A percentile compares a stretch with the other conserved stretches of the same genome.
phyloP scores from a whole-genome alignment of 129 eudicot genomes.

The Centella asiatica region DNA sequence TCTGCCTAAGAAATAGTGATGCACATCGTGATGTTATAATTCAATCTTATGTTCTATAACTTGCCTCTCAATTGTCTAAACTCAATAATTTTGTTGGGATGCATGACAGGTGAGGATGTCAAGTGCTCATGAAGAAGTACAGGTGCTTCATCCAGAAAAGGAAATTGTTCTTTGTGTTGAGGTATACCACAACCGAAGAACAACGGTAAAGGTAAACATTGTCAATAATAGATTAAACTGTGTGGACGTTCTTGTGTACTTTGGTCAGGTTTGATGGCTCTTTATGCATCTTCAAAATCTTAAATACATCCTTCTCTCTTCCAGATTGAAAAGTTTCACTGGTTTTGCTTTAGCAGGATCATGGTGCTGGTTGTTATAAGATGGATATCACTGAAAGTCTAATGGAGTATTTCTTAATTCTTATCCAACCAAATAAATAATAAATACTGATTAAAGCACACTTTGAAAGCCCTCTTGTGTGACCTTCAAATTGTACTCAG shows the following conservation, averaged over 20 bases:
- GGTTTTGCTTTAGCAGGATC: too few relatives aligned
- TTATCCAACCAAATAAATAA: too few relatives aligned
- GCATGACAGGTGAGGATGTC: constrained; percentile 43
- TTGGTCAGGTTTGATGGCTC: not conserved
- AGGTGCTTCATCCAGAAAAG: constrained; percentile 48
- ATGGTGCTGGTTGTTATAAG: too few relatives aligned
- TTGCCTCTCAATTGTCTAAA: not conserved
- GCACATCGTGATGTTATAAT: not conserved
- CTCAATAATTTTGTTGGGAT: constrained; percentile 11
- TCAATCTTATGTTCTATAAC: not conserved
- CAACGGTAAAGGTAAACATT: constrained; percentile 46
- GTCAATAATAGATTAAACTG: not conserved
- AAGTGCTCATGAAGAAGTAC: constrained; percentile 33
- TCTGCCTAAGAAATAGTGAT: not conserved
- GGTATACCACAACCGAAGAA: constrained; percentile 44
- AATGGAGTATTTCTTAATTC: too few relatives aligned
- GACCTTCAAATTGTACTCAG: not conserved
- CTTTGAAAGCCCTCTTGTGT: too few relatives aligned
- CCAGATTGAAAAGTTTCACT: too few relatives aligned
- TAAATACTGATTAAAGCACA: too few relatives aligned
- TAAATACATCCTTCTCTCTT: not conserved
- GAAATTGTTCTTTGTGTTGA: constrained; percentile 65
- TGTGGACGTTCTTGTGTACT: not conserved
- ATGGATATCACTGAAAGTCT: too few relatives aligned
- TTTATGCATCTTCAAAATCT: not conserved